Percentiles rank a stretch among this genome's conserved stretches.
Conservation (phyloP, 345 rosid genomes). For the Corchorus capsularis region DNA sequence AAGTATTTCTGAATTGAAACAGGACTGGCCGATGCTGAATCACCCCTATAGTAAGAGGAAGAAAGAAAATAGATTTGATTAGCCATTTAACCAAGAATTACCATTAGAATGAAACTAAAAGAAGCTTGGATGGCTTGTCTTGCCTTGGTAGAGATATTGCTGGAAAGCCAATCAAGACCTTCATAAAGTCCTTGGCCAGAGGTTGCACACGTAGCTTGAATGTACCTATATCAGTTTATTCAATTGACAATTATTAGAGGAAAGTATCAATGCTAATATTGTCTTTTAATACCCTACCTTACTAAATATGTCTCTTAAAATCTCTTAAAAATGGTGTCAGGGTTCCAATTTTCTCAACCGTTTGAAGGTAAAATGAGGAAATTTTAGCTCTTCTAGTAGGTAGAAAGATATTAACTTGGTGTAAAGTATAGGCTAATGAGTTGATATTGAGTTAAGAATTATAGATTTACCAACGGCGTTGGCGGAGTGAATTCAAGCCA, state of each 20-base stretch:
- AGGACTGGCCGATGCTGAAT: background rate
- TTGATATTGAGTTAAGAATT: background rate
- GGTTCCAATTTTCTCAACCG: background rate
- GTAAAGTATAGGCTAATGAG: background rate
- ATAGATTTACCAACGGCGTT: conserved; percentile 50
- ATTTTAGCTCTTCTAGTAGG: background rate
- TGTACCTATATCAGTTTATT: conserved; percentile 42
- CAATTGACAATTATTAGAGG: background rate
- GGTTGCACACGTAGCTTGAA: conserved; percentile 69
- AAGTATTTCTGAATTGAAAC: background rate
- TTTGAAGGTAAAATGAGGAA: conserved; percentile 5
- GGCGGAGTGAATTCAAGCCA: conserved; percentile 63
- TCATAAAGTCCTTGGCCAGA: conserved; percentile 70
- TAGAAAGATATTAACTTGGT: background rate
- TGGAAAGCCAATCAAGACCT: conserved; percentile 71
- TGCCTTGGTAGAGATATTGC: conserved; percentile 60
- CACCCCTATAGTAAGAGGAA: conserved; percentile 19
- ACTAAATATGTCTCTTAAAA: no score
- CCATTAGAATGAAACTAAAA: background rate
- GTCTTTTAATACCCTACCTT: background rate
- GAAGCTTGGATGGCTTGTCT: conserved; percentile 20
- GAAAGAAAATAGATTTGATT: background rate
- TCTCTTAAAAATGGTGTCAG: background rate
- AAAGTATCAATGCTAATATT: background rate
- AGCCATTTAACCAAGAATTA: background rate